phyloP scores from a whole-genome alignment of 352 stramenopile species.

The Pythium apleroticum region DNA sequence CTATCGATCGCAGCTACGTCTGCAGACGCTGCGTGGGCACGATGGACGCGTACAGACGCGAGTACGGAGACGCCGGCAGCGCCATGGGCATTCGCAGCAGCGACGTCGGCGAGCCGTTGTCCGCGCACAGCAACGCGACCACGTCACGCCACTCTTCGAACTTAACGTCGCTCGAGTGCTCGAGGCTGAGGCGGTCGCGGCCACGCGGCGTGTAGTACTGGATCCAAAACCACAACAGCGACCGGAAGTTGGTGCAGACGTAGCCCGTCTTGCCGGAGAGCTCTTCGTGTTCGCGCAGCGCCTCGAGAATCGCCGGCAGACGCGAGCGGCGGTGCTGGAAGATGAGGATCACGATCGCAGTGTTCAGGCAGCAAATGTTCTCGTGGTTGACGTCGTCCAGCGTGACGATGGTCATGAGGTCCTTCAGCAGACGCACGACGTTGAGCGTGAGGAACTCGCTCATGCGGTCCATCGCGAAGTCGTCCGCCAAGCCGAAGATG shows the following conservation, averaged over 20 bases:
- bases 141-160: constrained; percentile 94
- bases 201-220: constrained; percentile 95
- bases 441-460: constrained; percentile 89
- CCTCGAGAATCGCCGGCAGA: constrained; percentile 68
- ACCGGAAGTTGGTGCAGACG: constrained; percentile 89
- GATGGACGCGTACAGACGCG: constrained; percentile 49
- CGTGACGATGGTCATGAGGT: constrained; percentile 95
- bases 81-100: constrained; percentile 58
- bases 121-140: constrained; percentile 89
- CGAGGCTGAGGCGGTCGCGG: constrained; percentile 91
- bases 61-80: constrained; percentile 70
- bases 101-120: constrained; percentile 88
- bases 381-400: constrained; percentile 96
- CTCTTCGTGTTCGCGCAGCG: constrained; percentile 66
- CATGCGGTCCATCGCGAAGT: constrained; percentile 78
- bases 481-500: constrained; percentile 44
- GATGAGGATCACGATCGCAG: constrained; percentile 93
- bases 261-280: constrained; percentile 64
- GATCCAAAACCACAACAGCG: constrained; percentile 95
- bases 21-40: constrained; percentile 2
- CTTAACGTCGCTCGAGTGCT: constrained; percentile 94
- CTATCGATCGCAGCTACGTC: background rate
- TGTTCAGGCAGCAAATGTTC: constrained; percentile 98
- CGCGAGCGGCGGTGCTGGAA: constrained; percentile 91
- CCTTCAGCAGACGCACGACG: constrained; percentile 87